Base-by-base conservation (phyloP, 2,329 filamentous ascomycete species). In the Venturia aucupariae region DNA sequence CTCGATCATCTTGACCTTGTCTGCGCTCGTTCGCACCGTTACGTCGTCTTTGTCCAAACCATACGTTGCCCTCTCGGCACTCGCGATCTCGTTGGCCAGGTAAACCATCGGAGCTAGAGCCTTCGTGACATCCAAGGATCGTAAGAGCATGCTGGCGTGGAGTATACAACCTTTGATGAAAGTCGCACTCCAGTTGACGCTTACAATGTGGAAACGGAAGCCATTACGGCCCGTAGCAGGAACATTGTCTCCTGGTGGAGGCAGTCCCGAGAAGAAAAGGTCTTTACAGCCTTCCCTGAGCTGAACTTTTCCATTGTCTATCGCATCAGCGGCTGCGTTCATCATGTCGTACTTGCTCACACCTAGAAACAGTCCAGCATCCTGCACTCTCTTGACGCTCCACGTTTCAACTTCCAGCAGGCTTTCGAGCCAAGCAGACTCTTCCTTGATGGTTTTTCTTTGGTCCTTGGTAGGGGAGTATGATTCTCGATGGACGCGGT, bases 121-220 rank as follows among this genome's bases (percentile, higher is more conserved):
- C 5, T 8, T 22, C 17, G 13, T 19, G 17, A n/a, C 51, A 32
- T 57, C 27, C 27, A 10, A 4, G 19, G 27, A 57, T 22, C 19
- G 27, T 11, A 11, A 10, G 27, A 35, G 27, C 17, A 10, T n/a
- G 15, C 27, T 35, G 15, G 38, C 35, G 15, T 44, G 59, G 30
- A 35, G 3, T 19, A 63, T 27, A 19, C 46, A 55, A 2, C 39
- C 35, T 1, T 69, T 67, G 61, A 81, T 80, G 64, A 79, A 79
- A 0, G 68, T 69, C 22, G 70, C 71, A 65, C 77, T 79, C 79
- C 79, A 81, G 64, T 81, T 81, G 2, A 80, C 79, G 42, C 46
- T 64, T 3, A 64, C 8, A 17, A 65, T 64, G 38, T 35, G 22
- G 19, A 64, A 41, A 3, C 51, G 32, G 10, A 64, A 41, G 22